Conservation (phyloP, 2,329 filamentous ascomycete species). For the Parastagonospora avenae region DNA sequence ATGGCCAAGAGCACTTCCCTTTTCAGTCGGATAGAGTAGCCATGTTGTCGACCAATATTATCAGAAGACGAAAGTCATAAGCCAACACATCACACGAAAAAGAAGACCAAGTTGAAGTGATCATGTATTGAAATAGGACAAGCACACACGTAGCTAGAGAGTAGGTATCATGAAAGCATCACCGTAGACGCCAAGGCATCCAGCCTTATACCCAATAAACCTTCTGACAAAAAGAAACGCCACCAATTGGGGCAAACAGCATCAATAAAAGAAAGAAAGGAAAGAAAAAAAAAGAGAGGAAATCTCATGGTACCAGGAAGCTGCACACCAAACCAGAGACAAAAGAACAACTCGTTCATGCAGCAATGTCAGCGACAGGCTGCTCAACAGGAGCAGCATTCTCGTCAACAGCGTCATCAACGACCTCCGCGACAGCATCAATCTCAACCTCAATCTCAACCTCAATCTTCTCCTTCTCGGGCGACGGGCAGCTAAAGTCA, state of each 20-base stretch:
- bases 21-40: too few relatives aligned
- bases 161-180: not conserved
- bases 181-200: not conserved
- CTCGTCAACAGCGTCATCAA: not conserved
- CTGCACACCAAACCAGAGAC: not conserved
- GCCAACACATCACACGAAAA: not conserved
- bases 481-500: conserved; percentile 22
- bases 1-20: too few relatives aligned
- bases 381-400: not conserved
- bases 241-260: not conserved
- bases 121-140: not conserved
- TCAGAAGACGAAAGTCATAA: not conserved
- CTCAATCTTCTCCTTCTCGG: conserved; percentile 15
- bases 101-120: not conserved
- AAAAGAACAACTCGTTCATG: not conserved
- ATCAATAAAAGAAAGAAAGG: not conserved
- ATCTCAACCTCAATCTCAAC: conserved; percentile 1
- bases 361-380: not conserved
- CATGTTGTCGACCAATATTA: not conserved
- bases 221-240: not conserved
- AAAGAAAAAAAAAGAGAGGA: not conserved
- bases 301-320: not conserved
- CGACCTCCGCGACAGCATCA: not conserved
- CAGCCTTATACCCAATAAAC: not conserved
- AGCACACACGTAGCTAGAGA: not conserved